phyloP scores from a whole-genome alignment of 176 grass and related monocot species.

The Paspalum vaginatum region DNA sequence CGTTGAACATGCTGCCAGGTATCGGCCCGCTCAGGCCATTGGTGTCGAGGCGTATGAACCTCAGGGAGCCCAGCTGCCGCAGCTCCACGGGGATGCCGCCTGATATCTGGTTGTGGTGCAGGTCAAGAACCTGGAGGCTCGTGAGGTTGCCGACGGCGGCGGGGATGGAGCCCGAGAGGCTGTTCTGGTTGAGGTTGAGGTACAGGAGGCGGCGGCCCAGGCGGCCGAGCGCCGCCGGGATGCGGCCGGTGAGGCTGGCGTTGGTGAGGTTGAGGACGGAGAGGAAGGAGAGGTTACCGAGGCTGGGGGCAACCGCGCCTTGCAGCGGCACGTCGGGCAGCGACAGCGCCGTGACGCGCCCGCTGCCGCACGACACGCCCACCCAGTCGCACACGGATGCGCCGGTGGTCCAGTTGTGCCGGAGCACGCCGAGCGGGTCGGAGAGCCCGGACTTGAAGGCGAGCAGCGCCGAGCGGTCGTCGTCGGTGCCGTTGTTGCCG shows the following conservation, averaged over 20 bases:
- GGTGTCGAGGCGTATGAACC: background rate
- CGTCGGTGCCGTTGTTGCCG: too few species aligned
- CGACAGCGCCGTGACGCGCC: background rate
- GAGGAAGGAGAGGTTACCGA: slow-evolving; percentile 46
- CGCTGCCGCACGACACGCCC: slow-evolving; percentile 7
- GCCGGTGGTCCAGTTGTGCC: background rate
- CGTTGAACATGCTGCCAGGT: background rate
- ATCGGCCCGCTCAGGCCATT: background rate
- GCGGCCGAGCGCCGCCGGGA: slow-evolving; percentile 4
- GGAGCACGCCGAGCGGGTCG: slow-evolving; percentile 12
- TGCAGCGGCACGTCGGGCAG: slow-evolving; percentile 1
- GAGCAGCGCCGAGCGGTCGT: background rate
- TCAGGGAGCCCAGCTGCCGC: background rate
- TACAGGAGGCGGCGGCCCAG: slow-evolving; percentile 11
- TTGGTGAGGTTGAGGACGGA: slow-evolving; percentile 29
- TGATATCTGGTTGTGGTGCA: background rate
- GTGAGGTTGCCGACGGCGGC: background rate
- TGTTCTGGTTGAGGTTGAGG: slow-evolving; percentile 17
- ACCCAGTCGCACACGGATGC: slow-evolving; percentile 11
- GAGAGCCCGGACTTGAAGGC: slow-evolving; percentile 20
- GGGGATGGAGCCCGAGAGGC: slow-evolving; percentile 9
- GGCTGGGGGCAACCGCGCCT: background rate
- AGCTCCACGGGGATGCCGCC: background rate
- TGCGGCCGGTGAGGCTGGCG: background rate
- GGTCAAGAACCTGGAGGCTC: background rate